Percentiles rank a stretch among this genome's conserved stretches.
Evolutionary conservation across 2,329 filamentous ascomycete genomes (phyloP).

Genomic region (Aureobasidium mangrovei): DNA sequence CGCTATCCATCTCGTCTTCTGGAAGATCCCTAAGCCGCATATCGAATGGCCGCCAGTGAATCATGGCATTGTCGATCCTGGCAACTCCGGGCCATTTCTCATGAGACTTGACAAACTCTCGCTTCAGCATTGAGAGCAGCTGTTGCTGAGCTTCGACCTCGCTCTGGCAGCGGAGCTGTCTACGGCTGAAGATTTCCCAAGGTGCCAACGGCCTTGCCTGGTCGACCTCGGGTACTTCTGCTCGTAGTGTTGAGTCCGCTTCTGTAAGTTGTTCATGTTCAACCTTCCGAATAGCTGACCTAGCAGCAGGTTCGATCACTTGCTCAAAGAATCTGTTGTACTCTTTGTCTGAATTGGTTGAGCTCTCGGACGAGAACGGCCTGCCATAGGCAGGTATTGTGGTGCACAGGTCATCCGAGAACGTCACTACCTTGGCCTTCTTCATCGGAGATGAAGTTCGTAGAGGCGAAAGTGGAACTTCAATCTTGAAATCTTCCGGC

Average conservation of each 20-base stretch:
- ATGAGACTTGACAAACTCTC: slow-evolving; percentile 24
- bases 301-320: slow-evolving; percentile 28
- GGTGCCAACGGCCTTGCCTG: slow-evolving; percentile 35
- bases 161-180: slow-evolving; percentile 16
- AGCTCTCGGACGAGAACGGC: background rate
- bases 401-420: background rate
- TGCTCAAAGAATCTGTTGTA: slow-evolving; percentile 1
- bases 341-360: background rate
- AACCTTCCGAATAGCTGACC: slow-evolving; percentile 27
- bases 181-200: slow-evolving; percentile 35
- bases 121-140: slow-evolving; percentile 29
- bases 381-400: background rate
- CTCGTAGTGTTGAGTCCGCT: slow-evolving; percentile 39
- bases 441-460: slow-evolving; percentile 2
- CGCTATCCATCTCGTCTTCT: slow-evolving; percentile 35
- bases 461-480: slow-evolving; percentile 2
- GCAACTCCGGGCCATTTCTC: slow-evolving; percentile 34
- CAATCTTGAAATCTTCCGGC: slow-evolving; percentile 10
- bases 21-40: slow-evolving; percentile 30
- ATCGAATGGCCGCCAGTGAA: slow-evolving; percentile 40
- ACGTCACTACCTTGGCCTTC: slow-evolving; percentile 4
- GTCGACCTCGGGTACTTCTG: slow-evolving; percentile 42
- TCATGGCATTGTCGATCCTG: slow-evolving; percentile 33
- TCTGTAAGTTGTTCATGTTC: slow-evolving; percentile 40
- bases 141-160: slow-evolving; percentile 26